Evolutionary conservation across 2,329 filamentous ascomycete species (phyloP).

Genomic region (Akanthomyces uredinophilus): DNA sequence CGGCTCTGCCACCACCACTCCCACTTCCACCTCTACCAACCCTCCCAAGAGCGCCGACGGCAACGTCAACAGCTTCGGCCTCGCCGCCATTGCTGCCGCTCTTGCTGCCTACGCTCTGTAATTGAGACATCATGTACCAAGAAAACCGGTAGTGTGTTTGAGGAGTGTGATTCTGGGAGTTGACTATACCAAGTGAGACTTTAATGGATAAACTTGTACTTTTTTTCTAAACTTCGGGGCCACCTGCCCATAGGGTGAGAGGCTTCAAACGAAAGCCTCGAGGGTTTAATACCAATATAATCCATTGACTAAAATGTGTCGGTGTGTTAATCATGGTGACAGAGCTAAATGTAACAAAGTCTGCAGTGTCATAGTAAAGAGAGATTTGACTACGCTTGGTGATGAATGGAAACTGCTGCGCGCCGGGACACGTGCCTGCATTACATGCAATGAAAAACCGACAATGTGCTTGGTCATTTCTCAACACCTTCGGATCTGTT

Average conservation of each 20-base stretch:
- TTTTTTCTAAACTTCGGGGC: neutral
- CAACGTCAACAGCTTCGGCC: conserved; percentile 21
- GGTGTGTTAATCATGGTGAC: too few relatives aligned
- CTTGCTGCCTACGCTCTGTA: conserved; percentile 27
- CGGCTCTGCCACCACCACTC: conserved; percentile 15
- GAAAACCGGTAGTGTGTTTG: neutral
- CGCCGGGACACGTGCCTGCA: too few relatives aligned
- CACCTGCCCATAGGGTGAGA: neutral
- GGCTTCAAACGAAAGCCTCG: neutral
- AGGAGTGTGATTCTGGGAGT: neutral
- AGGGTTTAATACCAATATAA: conserved; percentile 5
- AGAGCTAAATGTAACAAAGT: too few relatives aligned
- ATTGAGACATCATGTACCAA: neutral
- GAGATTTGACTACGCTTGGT: too few relatives aligned
- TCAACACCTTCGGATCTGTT: too few relatives aligned
- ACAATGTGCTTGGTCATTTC: too few relatives aligned
- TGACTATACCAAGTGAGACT: neutral
- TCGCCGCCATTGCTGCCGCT: conserved; percentile 25
- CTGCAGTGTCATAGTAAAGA: too few relatives aligned
- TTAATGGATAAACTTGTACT: neutral
- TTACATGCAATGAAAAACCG: too few relatives aligned
- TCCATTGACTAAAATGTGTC: neutral
- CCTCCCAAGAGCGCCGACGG: conserved; percentile 22
- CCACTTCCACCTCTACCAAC: conserved; percentile 12
- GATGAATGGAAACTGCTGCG: too few relatives aligned